Evolutionary conservation across 768 basidiomycete genomes (phyloP), one percentile per base, ranked within the genome.

Genomic region (Phylloporus arenicola): DNA sequence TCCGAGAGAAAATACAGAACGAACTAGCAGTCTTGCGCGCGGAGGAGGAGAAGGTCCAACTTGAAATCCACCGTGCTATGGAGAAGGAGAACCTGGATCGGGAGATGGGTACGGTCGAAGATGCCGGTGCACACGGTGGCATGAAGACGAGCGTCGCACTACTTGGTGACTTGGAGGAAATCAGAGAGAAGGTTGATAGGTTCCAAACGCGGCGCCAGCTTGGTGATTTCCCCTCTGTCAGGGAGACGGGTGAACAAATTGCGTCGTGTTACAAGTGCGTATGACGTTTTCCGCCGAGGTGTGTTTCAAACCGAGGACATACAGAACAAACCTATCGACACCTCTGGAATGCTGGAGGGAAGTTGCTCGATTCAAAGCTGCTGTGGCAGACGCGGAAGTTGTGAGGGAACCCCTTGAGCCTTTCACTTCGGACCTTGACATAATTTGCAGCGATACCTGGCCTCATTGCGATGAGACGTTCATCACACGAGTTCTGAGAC

Each of bases 61-160:
- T 74, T 42, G 80, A 90, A 70, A 91, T 94, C 30, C 85, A 88
- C 60, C 72, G 65, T 29, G 88, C 87, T 2, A 73, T 94, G 43
- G 87, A 93, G 73, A 86, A 83, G 71, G 91, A 93, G 72, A 94
- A 93, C 68, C 67, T 93, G 45, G 87, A 92, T 66, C 76, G 78
- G 50, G 90, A 92, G 69, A 76, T 73, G 57, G 65, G 68, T 24
- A 75, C 78, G 73, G 74, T 75, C 14, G 79, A 76, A 31, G 73
- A 67, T 31, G 71, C 54, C 27, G 53, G 62, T 9, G 59, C 69
- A 27, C 76, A 74, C 17, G 73, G 70, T 19, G 64, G 72, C 25
- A 61, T 82, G 39, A 81, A 75, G 62, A 83, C 77, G 57, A 86
- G 82, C 51, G 73, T 79, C 7, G 73, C 76, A 3, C 71, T 93